Base-by-base conservation (phyloP, 805 yeast species). In the Wickerhamomyces rabaulensis region DNA sequence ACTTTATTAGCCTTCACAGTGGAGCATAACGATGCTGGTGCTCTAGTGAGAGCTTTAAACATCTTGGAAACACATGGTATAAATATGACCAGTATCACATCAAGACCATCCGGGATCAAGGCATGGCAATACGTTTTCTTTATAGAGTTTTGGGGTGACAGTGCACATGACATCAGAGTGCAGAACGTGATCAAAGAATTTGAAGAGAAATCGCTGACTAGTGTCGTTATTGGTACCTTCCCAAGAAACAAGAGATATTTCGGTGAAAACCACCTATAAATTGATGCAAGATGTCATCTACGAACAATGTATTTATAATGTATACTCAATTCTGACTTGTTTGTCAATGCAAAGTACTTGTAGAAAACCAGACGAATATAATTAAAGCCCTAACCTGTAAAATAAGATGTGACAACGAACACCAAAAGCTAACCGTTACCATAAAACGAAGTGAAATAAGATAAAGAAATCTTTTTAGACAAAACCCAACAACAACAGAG, bases 61-160 rank as follows among this genome's bases (percentile, higher is more conserved):
- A 74, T 75, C 4, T 78, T 89, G 57, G 78, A 78, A 43, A 61
- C 67, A 15, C 68, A 78, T 55, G 68, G 74, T 19, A 67, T 89
- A 48, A 87, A 85, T 58, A 69, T 90, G 68, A 78, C 82, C 6
- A 74, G 86, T 6, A 87, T 90, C 42, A 78, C 80, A 35, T 84
- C 96, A 4, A 73, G 97, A 55, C 97, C 97, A 0, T 79, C 87
- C 5, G 72, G 76, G 10, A 62, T 73, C 27, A 66, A 71, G 42
- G 77, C 80, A 29, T 90, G 97, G 97, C 83, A 83, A 52, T 87
- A 89, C 57, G 80, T 85, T 3, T 90, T 87, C 65, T 89, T 86
- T 57, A 77, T 86, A 10, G 97, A 90, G 58, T 77, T 80, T 27
- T 71, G 75, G 62, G 79, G 80, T 3, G 58, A 69, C 42, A 51